These are phyloP conservation scores for Ceratobasidium sp. DNA, from an alignment of 1,284 basidiomycete species.

Conservation along the genomic window DNA sequence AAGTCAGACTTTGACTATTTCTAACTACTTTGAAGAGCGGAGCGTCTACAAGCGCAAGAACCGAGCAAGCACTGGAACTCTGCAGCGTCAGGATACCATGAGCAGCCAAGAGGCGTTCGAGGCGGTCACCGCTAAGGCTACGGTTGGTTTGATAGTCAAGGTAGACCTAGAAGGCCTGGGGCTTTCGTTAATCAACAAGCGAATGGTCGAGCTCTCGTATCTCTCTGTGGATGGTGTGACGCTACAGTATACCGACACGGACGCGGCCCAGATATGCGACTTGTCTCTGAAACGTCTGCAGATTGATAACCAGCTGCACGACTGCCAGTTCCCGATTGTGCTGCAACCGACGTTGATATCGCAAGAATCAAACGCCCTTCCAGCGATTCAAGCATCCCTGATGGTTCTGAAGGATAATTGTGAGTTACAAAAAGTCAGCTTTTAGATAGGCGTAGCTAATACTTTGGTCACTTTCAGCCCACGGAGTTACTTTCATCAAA, in stretches of 20 bases:
- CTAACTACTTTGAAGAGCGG: conserved; percentile 84
- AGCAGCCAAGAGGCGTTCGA: conserved; percentile 85
- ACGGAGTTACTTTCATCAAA: conserved; percentile 96
- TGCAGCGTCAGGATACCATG: conserved; percentile 76
- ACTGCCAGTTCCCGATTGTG: conserved; percentile 94
- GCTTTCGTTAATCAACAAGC: conserved; percentile 89
- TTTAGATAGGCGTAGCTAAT: neutral
- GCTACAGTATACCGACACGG: conserved; percentile 87
- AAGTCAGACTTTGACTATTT: conserved; percentile 88
- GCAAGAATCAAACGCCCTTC: conserved; percentile 83
- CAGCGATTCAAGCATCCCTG: conserved; percentile 89
- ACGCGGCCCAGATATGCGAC: conserved; percentile 82
- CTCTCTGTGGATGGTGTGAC: conserved; percentile 82
- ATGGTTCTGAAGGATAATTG: conserved; percentile 95
- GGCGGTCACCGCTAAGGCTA: conserved; percentile 78
- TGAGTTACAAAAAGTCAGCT: conserved; percentile 53
- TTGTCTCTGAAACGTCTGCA: conserved; percentile 91
- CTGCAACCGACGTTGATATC: conserved; percentile 94
- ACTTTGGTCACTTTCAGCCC: conserved; percentile 53
- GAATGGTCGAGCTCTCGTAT: conserved; percentile 91
- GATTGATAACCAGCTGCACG: conserved; percentile 98
- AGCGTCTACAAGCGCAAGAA: conserved; percentile 90
- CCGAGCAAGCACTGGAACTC: conserved; percentile 60
- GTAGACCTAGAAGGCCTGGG: conserved; percentile 93
- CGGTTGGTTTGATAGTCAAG: conserved; percentile 74